These are phyloP conservation scores for Fagus crenata DNA, from an alignment of 306 rosid genomes.

Conservation along the genomic window DNA sequence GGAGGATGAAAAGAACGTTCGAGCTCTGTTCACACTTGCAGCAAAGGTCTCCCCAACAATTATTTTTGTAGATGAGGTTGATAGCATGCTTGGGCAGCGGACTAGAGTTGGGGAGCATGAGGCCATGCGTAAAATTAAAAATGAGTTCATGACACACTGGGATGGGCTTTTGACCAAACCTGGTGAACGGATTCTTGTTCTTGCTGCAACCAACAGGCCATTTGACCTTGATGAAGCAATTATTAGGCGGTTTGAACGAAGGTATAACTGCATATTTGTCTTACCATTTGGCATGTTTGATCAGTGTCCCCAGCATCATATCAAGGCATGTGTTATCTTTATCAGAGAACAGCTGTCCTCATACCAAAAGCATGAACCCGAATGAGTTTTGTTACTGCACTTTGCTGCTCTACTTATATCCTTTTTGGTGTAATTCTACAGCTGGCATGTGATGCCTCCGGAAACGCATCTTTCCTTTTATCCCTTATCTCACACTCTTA, in stretches of 20 bases:
- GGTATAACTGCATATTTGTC: constrained; percentile 37
- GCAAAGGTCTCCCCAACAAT: constrained; percentile 83
- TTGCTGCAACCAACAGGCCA: constrained; percentile 87
- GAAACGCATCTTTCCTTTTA: not conserved
- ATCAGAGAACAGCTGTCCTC: not conserved
- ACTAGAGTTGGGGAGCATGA: constrained; percentile 77
- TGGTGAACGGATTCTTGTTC: constrained; percentile 62
- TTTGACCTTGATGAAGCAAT: constrained; percentile 90
- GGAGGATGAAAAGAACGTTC: constrained; percentile 72
- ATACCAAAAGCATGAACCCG: not conserved
- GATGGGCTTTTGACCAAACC: constrained; percentile 72
- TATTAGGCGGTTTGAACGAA: constrained; percentile 77
- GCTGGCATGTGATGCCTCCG: constrained; percentile 1
- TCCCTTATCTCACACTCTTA: not conserved
- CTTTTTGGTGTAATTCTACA: not conserved
- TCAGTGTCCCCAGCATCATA: constrained; percentile 5
- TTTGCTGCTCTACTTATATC: not conserved
- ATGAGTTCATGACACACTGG: constrained; percentile 85
- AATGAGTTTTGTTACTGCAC: not conserved
- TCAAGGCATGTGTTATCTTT: constrained; percentile 3
- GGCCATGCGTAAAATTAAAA: constrained; percentile 76
- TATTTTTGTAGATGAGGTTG: constrained; percentile 81
- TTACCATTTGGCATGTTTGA: constrained; percentile 9
- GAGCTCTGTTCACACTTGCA: constrained; percentile 76
- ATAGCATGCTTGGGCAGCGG: constrained; percentile 83